Conservation (phyloP, 2,329 filamentous ascomycete genomes). For the Pestalotiopsis sp. region DNA sequence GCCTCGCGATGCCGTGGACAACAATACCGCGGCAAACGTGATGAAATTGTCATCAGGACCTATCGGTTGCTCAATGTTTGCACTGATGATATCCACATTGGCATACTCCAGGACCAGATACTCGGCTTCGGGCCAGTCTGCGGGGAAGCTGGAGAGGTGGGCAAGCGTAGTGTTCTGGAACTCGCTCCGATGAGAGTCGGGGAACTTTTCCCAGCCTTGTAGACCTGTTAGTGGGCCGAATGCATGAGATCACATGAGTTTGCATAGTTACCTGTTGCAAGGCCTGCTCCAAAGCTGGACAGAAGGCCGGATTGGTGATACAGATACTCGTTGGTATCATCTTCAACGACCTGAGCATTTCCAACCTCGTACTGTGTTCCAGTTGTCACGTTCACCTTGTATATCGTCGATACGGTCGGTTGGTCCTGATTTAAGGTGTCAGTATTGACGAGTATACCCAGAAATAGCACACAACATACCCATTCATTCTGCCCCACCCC, state of each 20-base stretch:
- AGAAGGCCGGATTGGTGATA: too few species aligned
- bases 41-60: background rate
- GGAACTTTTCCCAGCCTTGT: conserved; percentile 16
- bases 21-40: conserved; percentile 36
- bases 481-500: conserved; percentile 14
- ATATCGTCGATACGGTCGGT: too few species aligned
- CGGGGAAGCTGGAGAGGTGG: conserved; percentile 55
- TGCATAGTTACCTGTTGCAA: conserved; percentile 15
- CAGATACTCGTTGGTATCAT: too few species aligned
- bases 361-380: too few species aligned
- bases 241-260: too few species aligned
- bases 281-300: background rate
- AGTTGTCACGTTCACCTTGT: too few species aligned
- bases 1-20: conserved; percentile 40
- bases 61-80: background rate
- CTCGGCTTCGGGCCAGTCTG: conserved; percentile 18
- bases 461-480: too few species aligned
- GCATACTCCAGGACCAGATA: background rate
- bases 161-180: conserved; percentile 16
- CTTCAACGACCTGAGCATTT: too few species aligned
- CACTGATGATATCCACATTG: conserved; percentile 6
- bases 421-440: too few species aligned
- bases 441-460: too few species aligned
- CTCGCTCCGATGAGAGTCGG: conserved; percentile 23
- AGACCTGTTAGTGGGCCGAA: too few species aligned